Base-by-base conservation (phyloP, 768 basidiomycete species). In the Agaricus bisporus region DNA sequence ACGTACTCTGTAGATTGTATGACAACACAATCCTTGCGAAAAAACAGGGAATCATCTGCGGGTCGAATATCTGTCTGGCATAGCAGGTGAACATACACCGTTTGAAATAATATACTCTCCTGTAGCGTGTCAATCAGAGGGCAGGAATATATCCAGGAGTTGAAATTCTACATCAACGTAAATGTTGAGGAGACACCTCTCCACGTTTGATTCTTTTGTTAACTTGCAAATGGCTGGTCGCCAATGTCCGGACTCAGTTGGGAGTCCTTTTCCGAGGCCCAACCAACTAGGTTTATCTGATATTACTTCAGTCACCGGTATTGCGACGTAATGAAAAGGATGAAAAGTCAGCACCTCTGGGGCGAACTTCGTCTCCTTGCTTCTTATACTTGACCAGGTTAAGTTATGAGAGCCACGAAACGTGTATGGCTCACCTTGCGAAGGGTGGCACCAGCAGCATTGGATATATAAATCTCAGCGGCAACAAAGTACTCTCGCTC, bases 21-120 rank as follows among this genome's bases (percentile, higher is more conserved):
- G 12, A 81, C 81, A 38, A 94, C 66, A 62, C 87, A 89, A 61
- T 90, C 78, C 59, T 87, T 85, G 41, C 84, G 78, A 60, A 81
- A 82, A 66, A 93, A 89, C 6, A 93, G 65, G 0, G 91, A 91
- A 48, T 74, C 76, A 63, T 94, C 88, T 26, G 80, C 78, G 35
- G 73, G 74, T n/a, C 88, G 82, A 56, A 95, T 84, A 64, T 93
- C 91, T 28, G 88, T 88, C 61, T 90, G 85, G 56, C 82, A 76
- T 45, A 91, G 73, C 43, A 84, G 71, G 63, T 91, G 85, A 52
- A 89, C 72, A 63, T 82, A 81, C 50, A 90, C 72, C 8, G 86
- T 86, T 63, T 88, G 85, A 63, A 83, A 88, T 37, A 91, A 67
- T 32, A 82, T 82, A 22, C 80, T 79, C 68, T 87, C 85, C 86